Evolutionary conservation across 2,329 filamentous ascomycete genomes (phyloP).

Genomic region (Remersonia thermophila): DNA sequence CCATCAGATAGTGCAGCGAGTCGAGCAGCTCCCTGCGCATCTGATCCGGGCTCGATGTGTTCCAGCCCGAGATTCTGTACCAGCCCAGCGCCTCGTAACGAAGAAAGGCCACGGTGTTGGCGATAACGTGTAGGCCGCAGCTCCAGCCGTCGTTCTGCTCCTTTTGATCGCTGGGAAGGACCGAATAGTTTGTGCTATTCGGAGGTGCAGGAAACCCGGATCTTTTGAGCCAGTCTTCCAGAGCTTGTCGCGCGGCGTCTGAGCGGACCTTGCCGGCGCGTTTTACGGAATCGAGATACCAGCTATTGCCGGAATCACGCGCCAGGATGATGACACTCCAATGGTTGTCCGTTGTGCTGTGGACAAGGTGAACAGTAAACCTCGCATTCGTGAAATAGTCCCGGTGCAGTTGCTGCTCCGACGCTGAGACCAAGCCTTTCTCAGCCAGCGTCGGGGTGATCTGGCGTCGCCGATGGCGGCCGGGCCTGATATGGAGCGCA

Average conservation of each 20-base stretch:
- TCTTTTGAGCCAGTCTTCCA: too few relatives aligned
- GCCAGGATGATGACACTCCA: conserved; percentile 7
- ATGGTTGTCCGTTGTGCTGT: neutral
- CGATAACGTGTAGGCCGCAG: conserved; percentile 8
- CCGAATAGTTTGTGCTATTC: too few relatives aligned
- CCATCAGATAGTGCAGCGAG: too few relatives aligned
- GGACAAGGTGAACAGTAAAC: conserved; percentile 5
- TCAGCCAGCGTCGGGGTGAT: too few relatives aligned
- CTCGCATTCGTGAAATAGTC: neutral
- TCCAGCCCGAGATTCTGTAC: neutral
- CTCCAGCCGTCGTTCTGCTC: conserved; percentile 4
- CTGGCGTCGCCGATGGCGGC: too few relatives aligned
- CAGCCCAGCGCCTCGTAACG: conserved; percentile 8
- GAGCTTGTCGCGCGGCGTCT: neutral
- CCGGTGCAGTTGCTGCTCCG: too few relatives aligned
- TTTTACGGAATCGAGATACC: conserved; percentile 2
- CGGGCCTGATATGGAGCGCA: neutral
- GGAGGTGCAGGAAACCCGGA: too few relatives aligned
- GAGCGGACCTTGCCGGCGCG: neutral
- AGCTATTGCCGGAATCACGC: neutral
- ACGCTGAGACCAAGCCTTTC: neutral
- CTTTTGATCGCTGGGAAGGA: too few relatives aligned
- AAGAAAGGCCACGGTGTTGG: conserved; percentile 8
- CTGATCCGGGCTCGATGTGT: accelerated
- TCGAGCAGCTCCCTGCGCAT: too few relatives aligned